Evolutionary conservation across 2,329 filamentous ascomycete genomes (phyloP).

Genomic region (Fusarium subtropicale): DNA sequence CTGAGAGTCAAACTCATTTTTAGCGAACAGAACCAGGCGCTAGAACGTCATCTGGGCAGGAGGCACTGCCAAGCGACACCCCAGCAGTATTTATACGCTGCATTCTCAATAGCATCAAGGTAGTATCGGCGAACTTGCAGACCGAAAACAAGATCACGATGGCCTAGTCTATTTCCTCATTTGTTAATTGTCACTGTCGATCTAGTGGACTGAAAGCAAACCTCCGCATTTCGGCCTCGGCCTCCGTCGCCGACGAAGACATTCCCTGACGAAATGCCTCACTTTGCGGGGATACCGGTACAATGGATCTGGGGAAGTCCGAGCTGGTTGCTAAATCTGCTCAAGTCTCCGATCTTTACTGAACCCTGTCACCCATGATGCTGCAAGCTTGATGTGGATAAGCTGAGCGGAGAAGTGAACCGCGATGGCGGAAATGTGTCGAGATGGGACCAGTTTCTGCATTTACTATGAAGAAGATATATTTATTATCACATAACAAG

Average conservation of each 20-base stretch:
- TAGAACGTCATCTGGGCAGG: no score
- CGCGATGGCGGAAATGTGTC: neutral
- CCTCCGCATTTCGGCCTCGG: conserved; percentile 21
- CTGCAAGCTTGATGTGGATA: no score
- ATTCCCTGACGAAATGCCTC: neutral
- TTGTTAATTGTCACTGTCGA: neutral
- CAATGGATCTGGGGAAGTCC: neutral
- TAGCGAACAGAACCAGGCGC: accelerated
- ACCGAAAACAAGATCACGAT: neutral
- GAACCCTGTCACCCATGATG: neutral
- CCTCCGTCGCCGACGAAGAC: neutral
- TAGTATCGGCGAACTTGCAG: neutral
- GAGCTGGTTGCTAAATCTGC: neutral
- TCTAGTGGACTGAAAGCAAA: neutral
- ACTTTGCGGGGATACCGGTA: neutral
- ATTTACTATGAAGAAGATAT: no score
- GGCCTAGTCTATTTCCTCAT: neutral
- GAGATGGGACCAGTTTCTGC: no score
- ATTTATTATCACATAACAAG: no score
- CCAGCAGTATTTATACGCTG: neutral
- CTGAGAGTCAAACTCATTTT: neutral
- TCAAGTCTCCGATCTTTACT: neutral
- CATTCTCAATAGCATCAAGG: neutral
- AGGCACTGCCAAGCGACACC: no score
- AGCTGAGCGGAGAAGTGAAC: neutral